phyloP scores from a whole-genome alignment of 2,329 filamentous ascomycete genomes.

The Talaromyces piceae region DNA sequence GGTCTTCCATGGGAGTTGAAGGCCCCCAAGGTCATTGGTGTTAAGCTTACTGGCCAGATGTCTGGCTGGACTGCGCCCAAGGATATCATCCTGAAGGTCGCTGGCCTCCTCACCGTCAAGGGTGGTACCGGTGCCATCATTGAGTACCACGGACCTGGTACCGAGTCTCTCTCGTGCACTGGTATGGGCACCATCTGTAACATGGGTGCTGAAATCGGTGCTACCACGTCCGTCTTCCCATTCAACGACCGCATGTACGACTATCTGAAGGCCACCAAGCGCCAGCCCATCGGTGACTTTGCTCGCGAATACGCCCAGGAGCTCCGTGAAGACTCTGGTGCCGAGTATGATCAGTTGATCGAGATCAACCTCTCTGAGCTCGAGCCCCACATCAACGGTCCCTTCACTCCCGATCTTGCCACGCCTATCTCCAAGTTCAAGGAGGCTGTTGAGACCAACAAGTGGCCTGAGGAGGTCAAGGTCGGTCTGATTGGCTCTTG shows the following conservation, averaged over 20 bases:
- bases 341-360: slow-evolving; percentile 91
- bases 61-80: slow-evolving; percentile 91
- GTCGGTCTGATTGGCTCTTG: slow-evolving; percentile 96
- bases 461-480: slow-evolving; percentile 94
- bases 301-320: slow-evolving; percentile 76
- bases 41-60: slow-evolving; percentile 83
- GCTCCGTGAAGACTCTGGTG: slow-evolving; percentile 78
- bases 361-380: slow-evolving; percentile 93
- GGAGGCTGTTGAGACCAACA: slow-evolving; percentile 85
- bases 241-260: slow-evolving; percentile 98
- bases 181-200: slow-evolving; percentile 78
- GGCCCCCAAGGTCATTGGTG: slow-evolving; percentile 93
- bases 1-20: slow-evolving; percentile 97
- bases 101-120: slow-evolving; percentile 94
- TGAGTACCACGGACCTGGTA: slow-evolving; percentile 57
- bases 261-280: slow-evolving; percentile 87
- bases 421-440: slow-evolving; percentile 98
- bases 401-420: slow-evolving; percentile 95
- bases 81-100: slow-evolving; percentile 96
- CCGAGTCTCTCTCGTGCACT: slow-evolving; percentile 66
- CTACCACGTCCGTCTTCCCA: slow-evolving; percentile 91
- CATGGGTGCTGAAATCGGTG: slow-evolving; percentile 59
- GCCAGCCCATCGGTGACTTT: slow-evolving; percentile 83
- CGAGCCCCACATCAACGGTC: slow-evolving; percentile 97
- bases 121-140: slow-evolving; percentile 85